Conservation (phyloP, 495 filamentous ascomycete species). For the Daldinia concentrica region DNA sequence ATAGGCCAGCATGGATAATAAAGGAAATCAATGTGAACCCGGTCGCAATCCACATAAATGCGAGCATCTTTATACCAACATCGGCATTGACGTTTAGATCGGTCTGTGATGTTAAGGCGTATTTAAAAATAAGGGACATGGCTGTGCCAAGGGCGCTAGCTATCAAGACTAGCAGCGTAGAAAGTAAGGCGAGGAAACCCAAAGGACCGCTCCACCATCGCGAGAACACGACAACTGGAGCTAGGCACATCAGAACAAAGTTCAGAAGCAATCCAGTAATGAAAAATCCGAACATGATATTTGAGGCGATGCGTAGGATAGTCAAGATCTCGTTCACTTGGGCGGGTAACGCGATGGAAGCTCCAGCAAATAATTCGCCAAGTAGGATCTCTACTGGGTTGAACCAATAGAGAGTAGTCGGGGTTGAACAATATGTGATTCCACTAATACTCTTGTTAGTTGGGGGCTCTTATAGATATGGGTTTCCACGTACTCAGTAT, state of each 20-base stretch:
- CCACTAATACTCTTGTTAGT: conserved; percentile 54
- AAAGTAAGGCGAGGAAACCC: conserved; percentile 70
- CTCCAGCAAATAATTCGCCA: conserved; percentile 79
- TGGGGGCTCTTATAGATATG: neutral
- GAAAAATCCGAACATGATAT: conserved; percentile 93
- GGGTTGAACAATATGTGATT: conserved; percentile 76
- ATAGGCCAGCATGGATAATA: conserved; percentile 73
- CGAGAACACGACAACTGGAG: conserved; percentile 54
- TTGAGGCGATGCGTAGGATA: conserved; percentile 78
- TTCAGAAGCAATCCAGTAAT: conserved; percentile 71
- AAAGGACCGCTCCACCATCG: conserved; percentile 58
- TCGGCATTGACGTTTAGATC: conserved; percentile 78
- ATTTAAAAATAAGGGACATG: conserved; percentile 80
- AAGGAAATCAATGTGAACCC: conserved; percentile 73
- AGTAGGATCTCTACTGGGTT: conserved; percentile 84
- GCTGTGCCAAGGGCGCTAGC: conserved; percentile 79
- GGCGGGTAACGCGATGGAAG: conserved; percentile 81
- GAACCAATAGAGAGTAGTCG: conserved; percentile 82
- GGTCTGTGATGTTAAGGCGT: conserved; percentile 69
- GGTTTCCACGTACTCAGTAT: conserved; percentile 54
- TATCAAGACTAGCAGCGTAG: conserved; percentile 71
- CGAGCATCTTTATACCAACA: conserved; percentile 79
- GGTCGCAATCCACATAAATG: conserved; percentile 87
- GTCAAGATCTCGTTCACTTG: conserved; percentile 74
- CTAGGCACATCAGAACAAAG: conserved; percentile 63